These are phyloP conservation scores for Eucalyptus paniculata DNA, from an alignment of 345 rosid genomes.

Conservation along the genomic window DNA sequence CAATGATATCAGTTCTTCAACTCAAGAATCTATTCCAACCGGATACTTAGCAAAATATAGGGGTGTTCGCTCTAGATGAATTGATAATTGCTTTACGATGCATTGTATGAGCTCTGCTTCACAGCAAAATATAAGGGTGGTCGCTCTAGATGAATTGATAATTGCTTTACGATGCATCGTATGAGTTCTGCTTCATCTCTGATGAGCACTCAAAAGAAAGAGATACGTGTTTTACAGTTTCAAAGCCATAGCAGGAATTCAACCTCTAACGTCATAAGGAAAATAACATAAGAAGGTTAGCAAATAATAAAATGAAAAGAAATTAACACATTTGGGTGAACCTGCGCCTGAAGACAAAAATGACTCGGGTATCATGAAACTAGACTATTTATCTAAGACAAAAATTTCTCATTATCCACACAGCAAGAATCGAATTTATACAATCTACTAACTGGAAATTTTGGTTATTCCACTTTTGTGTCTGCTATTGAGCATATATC, in stretches of 20 bases:
- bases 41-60: neutral
- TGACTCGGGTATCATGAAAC: neutral
- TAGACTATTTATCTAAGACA: neutral
- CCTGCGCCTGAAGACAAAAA: neutral
- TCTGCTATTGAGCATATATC: neutral
- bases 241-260: neutral
- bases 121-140: neutral
- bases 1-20: neutral
- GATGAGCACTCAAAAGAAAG: neutral
- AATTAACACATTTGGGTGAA: neutral
- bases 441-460: neutral
- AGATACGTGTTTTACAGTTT: neutral
- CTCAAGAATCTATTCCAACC: neutral
- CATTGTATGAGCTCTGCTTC: too few relatives aligned
- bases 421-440: neutral
- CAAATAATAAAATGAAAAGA: neutral
- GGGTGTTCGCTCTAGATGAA: neutral
- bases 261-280: neutral
- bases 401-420: rapidly evolving
- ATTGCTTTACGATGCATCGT: neutral
- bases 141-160: neutral
- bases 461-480: neutral
- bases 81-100: too few relatives aligned
- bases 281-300: neutral
- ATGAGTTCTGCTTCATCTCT: neutral